These are phyloP conservation scores for Pseudozyma thailandica DNA, from an alignment of 1,284 basidiomycete species.

Conservation along the genomic window DNA sequence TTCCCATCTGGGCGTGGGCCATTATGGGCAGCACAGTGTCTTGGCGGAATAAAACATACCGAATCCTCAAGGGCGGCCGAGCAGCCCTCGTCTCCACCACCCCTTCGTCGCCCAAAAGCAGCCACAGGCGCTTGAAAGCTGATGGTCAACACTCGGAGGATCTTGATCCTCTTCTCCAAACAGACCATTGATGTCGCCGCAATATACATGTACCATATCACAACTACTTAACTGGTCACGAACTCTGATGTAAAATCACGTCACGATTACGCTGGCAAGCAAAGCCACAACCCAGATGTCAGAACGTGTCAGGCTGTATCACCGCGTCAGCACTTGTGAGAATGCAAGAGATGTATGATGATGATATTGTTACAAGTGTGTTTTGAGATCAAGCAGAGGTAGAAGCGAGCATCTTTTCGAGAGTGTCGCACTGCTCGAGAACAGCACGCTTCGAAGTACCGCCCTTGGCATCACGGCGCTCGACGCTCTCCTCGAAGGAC, in stretches of 20 bases:
- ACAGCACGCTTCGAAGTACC: conserved; percentile 88
- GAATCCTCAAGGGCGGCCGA: conserved; percentile 38
- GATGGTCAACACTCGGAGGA: conserved; percentile 7
- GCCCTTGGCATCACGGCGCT: conserved; percentile 89
- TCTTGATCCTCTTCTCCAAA: conserved; percentile 26
- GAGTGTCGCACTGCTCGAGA: conserved; percentile 75
- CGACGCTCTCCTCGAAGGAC: conserved; percentile 76
- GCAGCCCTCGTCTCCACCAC: conserved; percentile 31
- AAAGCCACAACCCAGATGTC: too few relatives aligned
- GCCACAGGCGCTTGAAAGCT: conserved; percentile 7
- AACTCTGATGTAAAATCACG: too few relatives aligned
- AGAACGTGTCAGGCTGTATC: too few relatives aligned
- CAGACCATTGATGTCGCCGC: conserved; percentile 1
- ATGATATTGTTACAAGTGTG: background rate
- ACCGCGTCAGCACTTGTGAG: too few relatives aligned
- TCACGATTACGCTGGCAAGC: too few relatives aligned
- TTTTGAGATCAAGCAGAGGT: conserved; percentile 9
- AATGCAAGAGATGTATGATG: background rate
- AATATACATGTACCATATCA: background rate
- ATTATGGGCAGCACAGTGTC: conserved; percentile 58
- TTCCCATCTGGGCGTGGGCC: conserved; percentile 66
- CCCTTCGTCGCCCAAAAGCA: conserved; percentile 1
- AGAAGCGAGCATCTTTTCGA: conserved; percentile 43
- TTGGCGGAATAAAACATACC: conserved; percentile 46
- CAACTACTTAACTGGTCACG: background rate